phyloP scores from a whole-genome alignment of 768 basidiomycete species.

The Tricholoma hemisulphureum region DNA sequence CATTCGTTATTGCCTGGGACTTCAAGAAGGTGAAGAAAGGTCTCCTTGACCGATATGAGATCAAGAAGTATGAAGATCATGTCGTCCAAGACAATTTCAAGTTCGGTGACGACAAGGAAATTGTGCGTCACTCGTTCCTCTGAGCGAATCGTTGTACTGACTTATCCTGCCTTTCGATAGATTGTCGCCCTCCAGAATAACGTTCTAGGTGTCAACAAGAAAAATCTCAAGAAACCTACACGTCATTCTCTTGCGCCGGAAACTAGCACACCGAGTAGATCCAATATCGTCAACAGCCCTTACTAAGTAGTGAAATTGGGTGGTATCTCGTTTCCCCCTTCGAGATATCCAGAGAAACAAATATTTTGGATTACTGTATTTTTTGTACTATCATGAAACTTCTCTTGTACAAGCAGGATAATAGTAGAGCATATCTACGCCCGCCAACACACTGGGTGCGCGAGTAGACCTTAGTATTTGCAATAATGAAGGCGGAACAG shows the following conservation, averaged over 20 bases:
- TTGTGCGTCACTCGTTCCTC: constrained; percentile 52
- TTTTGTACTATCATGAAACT: constrained; percentile 7
- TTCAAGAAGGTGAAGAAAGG: constrained; percentile 95
- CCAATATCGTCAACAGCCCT: constrained; percentile 68
- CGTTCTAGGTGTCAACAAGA: constrained; percentile 93
- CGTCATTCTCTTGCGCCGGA: constrained; percentile 63
- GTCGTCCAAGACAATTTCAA: constrained; percentile 98
- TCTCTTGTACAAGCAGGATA: constrained; percentile 4
- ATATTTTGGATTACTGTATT: constrained; percentile 8
- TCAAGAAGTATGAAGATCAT: constrained; percentile 91
- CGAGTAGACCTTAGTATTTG: neutral
- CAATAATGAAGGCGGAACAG: neutral
- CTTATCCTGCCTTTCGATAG: constrained; percentile 37
- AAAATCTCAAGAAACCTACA: constrained; percentile 80
- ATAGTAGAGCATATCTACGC: neutral
- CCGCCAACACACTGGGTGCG: too few species aligned
- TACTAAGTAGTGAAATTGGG: constrained; percentile 40
- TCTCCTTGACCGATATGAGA: constrained; percentile 86
- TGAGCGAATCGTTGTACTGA: constrained; percentile 1
- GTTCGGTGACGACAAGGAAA: constrained; percentile 96
- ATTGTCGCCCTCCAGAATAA: constrained; percentile 95
- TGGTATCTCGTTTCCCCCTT: neutral
- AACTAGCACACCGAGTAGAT: constrained; percentile 42
- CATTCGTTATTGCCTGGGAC: constrained; percentile 96
- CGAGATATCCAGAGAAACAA: constrained; percentile 1